Percentiles rank a stretch among this genome's conserved stretches.
Evolutionary conservation across 2,329 filamentous ascomycete species (phyloP).

Genomic region (Bimuria novae-zelandiae): DNA sequence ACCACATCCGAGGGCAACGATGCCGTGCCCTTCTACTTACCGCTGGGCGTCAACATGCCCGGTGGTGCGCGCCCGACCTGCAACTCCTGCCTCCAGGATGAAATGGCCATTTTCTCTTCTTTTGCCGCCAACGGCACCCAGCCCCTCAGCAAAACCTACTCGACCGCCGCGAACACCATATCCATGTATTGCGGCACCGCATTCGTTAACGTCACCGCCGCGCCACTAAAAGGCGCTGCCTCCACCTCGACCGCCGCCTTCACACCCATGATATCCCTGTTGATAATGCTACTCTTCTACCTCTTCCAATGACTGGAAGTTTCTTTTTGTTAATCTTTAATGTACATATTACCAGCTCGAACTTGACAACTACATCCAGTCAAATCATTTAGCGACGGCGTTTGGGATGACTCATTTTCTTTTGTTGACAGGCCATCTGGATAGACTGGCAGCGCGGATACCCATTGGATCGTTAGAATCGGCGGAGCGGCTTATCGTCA

Average conservation of each 20-base stretch:
- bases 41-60: slow-evolving; percentile 74
- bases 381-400: slow-evolving; percentile 45
- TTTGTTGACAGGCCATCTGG: slow-evolving; percentile 16
- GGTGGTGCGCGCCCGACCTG: slow-evolving; percentile 72
- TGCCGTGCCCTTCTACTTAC: slow-evolving; percentile 83
- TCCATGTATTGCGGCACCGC: slow-evolving; percentile 65
- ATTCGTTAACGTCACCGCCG: slow-evolving; percentile 59
- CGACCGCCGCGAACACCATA: slow-evolving; percentile 71
- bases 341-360: slow-evolving; percentile 24
- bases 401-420: slow-evolving; percentile 23
- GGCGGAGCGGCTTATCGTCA: slow-evolving; percentile 14
- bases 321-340: slow-evolving; percentile 18
- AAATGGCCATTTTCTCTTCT: slow-evolving; percentile 78
- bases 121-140: slow-evolving; percentile 69
- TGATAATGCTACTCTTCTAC: slow-evolving; percentile 42
- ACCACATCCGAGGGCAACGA: slow-evolving; percentile 66
- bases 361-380: slow-evolving; percentile 25
- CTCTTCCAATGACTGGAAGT: slow-evolving; percentile 34
- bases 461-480: slow-evolving; percentile 19
- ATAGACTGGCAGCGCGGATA: slow-evolving; percentile 21
- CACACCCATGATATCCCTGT: slow-evolving; percentile 36
- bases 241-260: slow-evolving; percentile 26
- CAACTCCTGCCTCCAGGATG: slow-evolving; percentile 73
- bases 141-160: slow-evolving; percentile 71
- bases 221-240: slow-evolving; percentile 39